Evolutionary conservation across 345 rosid genomes (phyloP).

Genomic region (Pelargonium nanum): DNA sequence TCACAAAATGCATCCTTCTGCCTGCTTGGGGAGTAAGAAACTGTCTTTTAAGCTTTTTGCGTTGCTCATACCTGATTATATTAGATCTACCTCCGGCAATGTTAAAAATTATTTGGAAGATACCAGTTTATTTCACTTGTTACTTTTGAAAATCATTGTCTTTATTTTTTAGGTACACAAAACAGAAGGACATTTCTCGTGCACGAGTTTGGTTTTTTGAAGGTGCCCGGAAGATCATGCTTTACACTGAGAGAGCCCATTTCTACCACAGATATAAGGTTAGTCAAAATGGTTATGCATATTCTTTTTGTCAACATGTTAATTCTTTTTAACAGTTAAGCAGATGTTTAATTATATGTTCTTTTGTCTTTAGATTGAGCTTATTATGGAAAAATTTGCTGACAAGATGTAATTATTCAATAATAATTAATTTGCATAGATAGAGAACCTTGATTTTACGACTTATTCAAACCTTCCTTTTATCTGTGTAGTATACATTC

Average conservation of each 20-base stretch:
- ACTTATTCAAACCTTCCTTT: too few relatives aligned
- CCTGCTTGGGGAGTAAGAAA: conserved; percentile 74
- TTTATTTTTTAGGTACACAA: conserved; percentile 41
- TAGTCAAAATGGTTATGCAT: background rate
- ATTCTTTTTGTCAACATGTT: background rate
- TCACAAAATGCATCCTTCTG: conserved; percentile 86
- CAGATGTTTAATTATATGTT: background rate
- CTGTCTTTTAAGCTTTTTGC: conserved; percentile 6
- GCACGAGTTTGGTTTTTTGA: conserved; percentile 66
- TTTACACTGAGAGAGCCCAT: conserved; percentile 82
- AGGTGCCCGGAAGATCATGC: conserved; percentile 64
- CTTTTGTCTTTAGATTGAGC: background rate
- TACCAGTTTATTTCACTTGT: background rate
- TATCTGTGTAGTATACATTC: too few relatives aligned
- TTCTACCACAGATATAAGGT: conserved; percentile 90
- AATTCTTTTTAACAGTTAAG: background rate
- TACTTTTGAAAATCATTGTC: conserved; percentile 6
- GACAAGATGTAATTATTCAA: too few relatives aligned
- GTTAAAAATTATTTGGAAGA: conserved; percentile 2
- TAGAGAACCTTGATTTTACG: too few relatives aligned
- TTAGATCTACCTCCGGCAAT: background rate
- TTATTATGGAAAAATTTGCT: too few relatives aligned
- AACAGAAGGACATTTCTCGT: conserved; percentile 64
- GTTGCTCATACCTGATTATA: conserved; percentile 5
- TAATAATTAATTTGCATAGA: too few relatives aligned